Evolutionary conservation across 768 basidiomycete genomes (phyloP).

Genomic region (Hebeloma cylindrosporum): DNA sequence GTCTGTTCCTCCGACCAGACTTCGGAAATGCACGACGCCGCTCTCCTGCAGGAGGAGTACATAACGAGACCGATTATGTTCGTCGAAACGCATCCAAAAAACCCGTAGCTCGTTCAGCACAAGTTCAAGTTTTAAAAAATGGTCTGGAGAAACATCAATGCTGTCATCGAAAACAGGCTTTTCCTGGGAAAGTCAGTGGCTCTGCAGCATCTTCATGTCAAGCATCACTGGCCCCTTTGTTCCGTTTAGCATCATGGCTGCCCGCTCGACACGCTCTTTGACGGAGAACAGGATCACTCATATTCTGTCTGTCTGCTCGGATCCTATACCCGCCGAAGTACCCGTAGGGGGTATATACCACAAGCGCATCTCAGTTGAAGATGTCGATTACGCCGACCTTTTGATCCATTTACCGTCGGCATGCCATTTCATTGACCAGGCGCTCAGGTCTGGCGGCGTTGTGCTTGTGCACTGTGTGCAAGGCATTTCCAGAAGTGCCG

Average conservation of each 20-base stretch:
- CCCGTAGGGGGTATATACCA: conserved; percentile 70
- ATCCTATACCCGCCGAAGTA: conserved; percentile 68
- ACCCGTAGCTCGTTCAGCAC: conserved; percentile 13
- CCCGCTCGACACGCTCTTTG: conserved; percentile 68
- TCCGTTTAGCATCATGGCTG: conserved; percentile 59
- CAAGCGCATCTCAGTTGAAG: conserved; percentile 68
- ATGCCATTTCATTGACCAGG: conserved; percentile 65
- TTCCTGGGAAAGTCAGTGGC: conserved; percentile 73
- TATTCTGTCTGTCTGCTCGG: conserved; percentile 74
- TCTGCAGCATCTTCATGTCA: conserved; percentile 18
- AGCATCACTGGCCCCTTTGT: conserved; percentile 20
- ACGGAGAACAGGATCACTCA: conserved; percentile 77
- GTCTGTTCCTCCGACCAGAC: conserved; percentile 20
- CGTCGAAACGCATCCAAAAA: conserved; percentile 14
- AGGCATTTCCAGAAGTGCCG: conserved; percentile 64
- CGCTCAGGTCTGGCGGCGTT: conserved; percentile 54
- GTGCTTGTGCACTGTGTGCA: conserved; percentile 69
- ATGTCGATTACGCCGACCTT: conserved; percentile 69
- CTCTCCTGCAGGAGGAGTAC: conserved; percentile 16
- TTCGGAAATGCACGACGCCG: conserved; percentile 19
- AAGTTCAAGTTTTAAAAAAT: conserved; percentile 32
- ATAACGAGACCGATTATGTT: conserved; percentile 18
- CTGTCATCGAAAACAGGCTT: conserved; percentile 62
- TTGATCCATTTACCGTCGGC: conserved; percentile 65
- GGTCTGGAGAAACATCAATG: conserved; percentile 68